Evolutionary conservation across 192 early-diverging fungal species (phyloP), one percentile per base, ranked within the genome.

Genomic region (Rhizophagus prolifer): DNA sequence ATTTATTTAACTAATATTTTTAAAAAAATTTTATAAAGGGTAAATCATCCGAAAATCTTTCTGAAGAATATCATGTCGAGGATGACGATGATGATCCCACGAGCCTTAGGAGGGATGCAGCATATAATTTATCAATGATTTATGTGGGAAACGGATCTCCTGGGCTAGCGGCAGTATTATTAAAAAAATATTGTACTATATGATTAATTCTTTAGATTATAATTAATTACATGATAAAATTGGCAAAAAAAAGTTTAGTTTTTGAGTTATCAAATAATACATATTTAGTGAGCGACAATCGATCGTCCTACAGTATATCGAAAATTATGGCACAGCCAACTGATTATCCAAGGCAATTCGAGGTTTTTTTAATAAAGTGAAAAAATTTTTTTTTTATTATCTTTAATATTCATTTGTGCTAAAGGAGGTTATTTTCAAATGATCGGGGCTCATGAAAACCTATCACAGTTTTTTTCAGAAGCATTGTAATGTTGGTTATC

Each of bases 41-140:
- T 21, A 19, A 34, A 19, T 31, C 50, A 12, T 14, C 26, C 4
- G 30, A 31, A 64, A 31, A 64, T 16, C 12, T 1, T 63, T 10
- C 6, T 2, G 46, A 72, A 2, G 70, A 73, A 16, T 62, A 58
- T 3, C 31, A 60, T 13, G 74, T 71, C 3, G 54, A 61, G 9
- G 36, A 36, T 30, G 62, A 36, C 23, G 62, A 34, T 9, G 31
- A 91, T 14, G 85, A 86, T 63, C 68, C 75, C 13, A 88, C 84
- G 31, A 85, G 90, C 47, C 70, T 96, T 63, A 88, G 84, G 70
- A 70, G 86, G 30, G 97, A 98, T 79, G 93, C 94, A 0, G 97
- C 96, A 28, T 98, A 96, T 81, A 99, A 99, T 75, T 81, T 98
- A 70, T 87, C 92, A 58, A 77, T 88, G 41, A 94, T 99, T 26